Evolutionary conservation across 345 rosid species (phyloP).

Genomic region (Theobroma cacao): DNA sequence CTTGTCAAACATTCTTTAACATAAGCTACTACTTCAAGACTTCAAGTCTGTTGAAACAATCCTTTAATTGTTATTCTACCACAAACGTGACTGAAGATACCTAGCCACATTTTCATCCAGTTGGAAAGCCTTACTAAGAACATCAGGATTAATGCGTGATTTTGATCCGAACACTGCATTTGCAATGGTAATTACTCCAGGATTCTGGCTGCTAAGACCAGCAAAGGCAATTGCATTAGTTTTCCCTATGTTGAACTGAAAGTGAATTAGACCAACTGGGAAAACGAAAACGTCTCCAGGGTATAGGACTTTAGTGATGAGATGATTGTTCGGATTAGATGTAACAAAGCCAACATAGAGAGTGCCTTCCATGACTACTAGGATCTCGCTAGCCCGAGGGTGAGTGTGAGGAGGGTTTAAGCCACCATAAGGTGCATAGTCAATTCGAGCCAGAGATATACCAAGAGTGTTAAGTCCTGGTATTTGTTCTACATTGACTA

Average conservation of each 20-base stretch:
- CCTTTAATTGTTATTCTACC: not conserved
- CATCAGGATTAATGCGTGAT: not conserved
- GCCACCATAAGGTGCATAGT: not conserved
- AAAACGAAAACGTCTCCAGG: not conserved
- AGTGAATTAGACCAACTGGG: not conserved
- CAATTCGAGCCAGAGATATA: not conserved
- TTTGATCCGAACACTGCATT: not conserved
- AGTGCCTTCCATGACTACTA: not conserved
- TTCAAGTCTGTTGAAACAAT: not conserved
- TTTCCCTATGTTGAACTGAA: not conserved
- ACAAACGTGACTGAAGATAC: not conserved
- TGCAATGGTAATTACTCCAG: not conserved
- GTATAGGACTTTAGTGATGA: not conserved
- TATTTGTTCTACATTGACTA: not conserved
- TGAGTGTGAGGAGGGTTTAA: constrained; percentile 3
- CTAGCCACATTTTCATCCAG: not conserved
- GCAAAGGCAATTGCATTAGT: not conserved
- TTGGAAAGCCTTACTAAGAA: not conserved
- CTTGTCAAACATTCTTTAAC: not conserved
- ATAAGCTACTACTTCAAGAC: not conserved
- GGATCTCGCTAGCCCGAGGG: not conserved
- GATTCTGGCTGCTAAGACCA: not conserved
- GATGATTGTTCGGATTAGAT: not conserved
- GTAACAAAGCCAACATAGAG: not conserved
- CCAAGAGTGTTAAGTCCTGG: not conserved